These are phyloP conservation scores for Tephrocybe sp. DNA, from an alignment of 768 basidiomycete genomes.

Conservation along the genomic window DNA sequence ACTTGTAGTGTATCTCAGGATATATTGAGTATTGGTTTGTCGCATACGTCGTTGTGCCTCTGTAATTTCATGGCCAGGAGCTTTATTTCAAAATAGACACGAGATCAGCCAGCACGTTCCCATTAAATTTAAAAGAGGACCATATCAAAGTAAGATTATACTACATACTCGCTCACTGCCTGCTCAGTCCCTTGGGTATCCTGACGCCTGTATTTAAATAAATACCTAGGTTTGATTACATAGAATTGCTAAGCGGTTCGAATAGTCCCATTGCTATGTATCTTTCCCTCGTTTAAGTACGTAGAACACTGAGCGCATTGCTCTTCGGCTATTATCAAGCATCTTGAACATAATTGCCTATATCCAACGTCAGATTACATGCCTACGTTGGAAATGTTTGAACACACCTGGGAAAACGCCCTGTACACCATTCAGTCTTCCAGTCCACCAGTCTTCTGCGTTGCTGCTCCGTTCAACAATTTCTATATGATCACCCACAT, in stretches of 20 bases:
- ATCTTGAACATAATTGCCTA: conserved; percentile 72
- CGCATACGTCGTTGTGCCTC: conserved; percentile 11
- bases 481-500: conserved; percentile 87
- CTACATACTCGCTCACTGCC: no score
- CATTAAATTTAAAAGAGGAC: neutral
- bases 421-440: conserved; percentile 73
- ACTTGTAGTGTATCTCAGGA: conserved; percentile 1
- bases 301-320: neutral
- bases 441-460: conserved; percentile 98
- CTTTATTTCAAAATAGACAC: conserved; percentile 14
- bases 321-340: conserved; percentile 4
- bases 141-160: neutral
- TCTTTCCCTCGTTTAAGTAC: neutral
- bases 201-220: no score
- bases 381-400: neutral
- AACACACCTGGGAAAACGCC: conserved; percentile 86
- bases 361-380: conserved; percentile 5
- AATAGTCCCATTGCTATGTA: no score
- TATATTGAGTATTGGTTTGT: conserved; percentile 10
- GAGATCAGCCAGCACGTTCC: conserved; percentile 12
- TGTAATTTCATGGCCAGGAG: conserved; percentile 18
- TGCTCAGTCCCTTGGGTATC: no score
- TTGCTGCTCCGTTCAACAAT: conserved; percentile 79
- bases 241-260: neutral
- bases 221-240: no score